Evolutionary conservation across 2,329 filamentous ascomycete genomes (phyloP).

Genomic region (Pestalotiopsis sp.): DNA sequence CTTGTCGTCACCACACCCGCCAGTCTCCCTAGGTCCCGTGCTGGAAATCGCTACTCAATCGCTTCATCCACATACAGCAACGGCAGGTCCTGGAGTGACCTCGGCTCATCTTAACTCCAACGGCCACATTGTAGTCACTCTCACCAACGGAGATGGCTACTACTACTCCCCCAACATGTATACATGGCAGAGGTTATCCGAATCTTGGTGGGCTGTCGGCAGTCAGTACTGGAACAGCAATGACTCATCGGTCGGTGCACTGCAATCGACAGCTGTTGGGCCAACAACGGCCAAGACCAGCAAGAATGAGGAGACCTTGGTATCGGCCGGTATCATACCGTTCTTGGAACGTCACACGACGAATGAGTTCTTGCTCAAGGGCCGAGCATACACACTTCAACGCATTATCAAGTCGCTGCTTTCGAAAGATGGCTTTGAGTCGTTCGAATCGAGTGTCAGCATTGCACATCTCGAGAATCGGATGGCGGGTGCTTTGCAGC

Average conservation of each 20-base stretch:
- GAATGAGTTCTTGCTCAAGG: constrained; percentile 87
- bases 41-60: constrained; percentile 84
- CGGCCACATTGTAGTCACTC: constrained; percentile 83
- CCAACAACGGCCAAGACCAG: constrained; percentile 51
- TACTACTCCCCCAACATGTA: constrained; percentile 85
- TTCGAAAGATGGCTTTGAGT: constrained; percentile 87
- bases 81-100: constrained; percentile 80
- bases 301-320: constrained; percentile 53
- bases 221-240: constrained; percentile 99
- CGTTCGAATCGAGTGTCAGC: constrained; percentile 86
- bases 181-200: constrained; percentile 92
- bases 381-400: constrained; percentile 88
- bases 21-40: constrained; percentile 84
- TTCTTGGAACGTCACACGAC: constrained; percentile 94
- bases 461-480: constrained; percentile 96
- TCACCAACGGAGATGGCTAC: constrained; percentile 94
- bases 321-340: constrained; percentile 91
- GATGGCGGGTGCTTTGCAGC: constrained; percentile 82
- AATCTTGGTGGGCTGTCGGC: constrained; percentile 96
- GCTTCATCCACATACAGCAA: constrained; percentile 74
- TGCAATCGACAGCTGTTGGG: constrained; percentile 72
- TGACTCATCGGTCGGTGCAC: constrained; percentile 81
- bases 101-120: constrained; percentile 89
- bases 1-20: constrained; percentile 83
- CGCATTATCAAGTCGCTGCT: constrained; percentile 88